Evolutionary conservation across 257 asterid genomes (phyloP), one percentile per base, ranked within the genome.

Genomic region (Nicotiana benthamiana): DNA sequence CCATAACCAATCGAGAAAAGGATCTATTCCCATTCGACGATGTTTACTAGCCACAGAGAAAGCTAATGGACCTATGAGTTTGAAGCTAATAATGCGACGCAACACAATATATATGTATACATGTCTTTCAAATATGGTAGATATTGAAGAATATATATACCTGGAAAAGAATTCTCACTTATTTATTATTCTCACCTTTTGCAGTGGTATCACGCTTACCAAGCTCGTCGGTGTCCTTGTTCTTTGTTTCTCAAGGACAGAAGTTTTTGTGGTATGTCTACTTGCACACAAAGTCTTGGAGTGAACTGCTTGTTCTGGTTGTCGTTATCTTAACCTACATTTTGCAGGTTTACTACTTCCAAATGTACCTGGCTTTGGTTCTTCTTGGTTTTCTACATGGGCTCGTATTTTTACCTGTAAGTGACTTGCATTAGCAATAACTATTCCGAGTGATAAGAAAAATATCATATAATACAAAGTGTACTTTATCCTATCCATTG

Each of bases 191-290:
- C 61, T 10, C 61, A 24, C 24, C 26, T 66, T 63, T 83, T 83
- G 88, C 96, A 95, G 99, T 82, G 99, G 99, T 82, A 95, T 95
- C 88, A 95, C 99, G 6, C 98, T 93, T 54, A 95, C 99, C 4
- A 95, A 95, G 92, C 94, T 95, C 16, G 99, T 95, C 2, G 99
- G 99, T 16, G 98, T 95, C 85, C 89, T 95, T n/a, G 99, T 95
- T 63, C 89, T 95, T 36, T 89, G 95, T 86, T 95, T 95, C 84
- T 92, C 99, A 1, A 89, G 92, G 89, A 89, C 97, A 6, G 97
- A 95, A 92, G 93, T 95, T 61, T 95, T 95, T 84, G 99, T 95
- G 98, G 98, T 95, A 6, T 43, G 84, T 82, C 62, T 77, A 27
- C 43, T 74, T 74, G 79, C 79, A 24, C 26, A 26, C 61, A 48